phyloP scores from a whole-genome alignment of 805 yeast species.

The Metschnikowia shivogae region DNA sequence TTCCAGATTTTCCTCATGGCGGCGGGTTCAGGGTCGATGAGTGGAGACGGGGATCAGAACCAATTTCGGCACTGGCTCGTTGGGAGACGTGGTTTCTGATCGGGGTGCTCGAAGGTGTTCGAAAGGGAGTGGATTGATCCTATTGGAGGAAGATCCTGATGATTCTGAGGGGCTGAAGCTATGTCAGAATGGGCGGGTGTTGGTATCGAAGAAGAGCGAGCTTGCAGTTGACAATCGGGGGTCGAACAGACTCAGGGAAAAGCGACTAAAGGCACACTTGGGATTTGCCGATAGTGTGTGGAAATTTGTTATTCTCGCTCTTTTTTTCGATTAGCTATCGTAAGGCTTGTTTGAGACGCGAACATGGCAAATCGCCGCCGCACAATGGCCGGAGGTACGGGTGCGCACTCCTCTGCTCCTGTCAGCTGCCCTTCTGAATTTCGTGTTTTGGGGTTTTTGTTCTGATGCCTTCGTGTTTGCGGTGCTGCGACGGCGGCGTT shows the following conservation, averaged over 20 bases:
- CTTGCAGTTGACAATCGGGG: too few relatives aligned
- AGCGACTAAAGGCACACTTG: neutral
- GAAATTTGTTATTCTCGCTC: conserved; percentile 3
- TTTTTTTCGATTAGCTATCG: conserved; percentile 1
- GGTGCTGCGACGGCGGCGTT: too few relatives aligned
- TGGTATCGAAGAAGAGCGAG: too few relatives aligned
- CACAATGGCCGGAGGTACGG: neutral
- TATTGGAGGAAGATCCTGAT: too few relatives aligned
- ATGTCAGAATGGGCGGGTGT: too few relatives aligned
- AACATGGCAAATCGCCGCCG: conserved; percentile 1
- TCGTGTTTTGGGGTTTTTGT: too few relatives aligned
- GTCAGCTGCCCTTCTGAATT: too few relatives aligned
- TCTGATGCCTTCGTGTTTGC: too few relatives aligned
- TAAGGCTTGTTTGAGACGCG: neutral
- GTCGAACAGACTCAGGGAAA: neutral
- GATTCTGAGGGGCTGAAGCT: too few relatives aligned
- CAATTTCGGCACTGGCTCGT: neutral
- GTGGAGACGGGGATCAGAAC: neutral
- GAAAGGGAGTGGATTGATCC: too few relatives aligned
- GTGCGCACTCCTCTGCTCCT: neutral
- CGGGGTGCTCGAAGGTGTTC: too few relatives aligned
- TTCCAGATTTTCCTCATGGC: conserved; percentile 18
- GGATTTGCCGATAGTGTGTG: neutral
- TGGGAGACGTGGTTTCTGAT: too few relatives aligned
- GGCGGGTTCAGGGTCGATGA: neutral